Conservation (phyloP, 768 basidiomycete species). For the Serendipita sp. region DNA sequence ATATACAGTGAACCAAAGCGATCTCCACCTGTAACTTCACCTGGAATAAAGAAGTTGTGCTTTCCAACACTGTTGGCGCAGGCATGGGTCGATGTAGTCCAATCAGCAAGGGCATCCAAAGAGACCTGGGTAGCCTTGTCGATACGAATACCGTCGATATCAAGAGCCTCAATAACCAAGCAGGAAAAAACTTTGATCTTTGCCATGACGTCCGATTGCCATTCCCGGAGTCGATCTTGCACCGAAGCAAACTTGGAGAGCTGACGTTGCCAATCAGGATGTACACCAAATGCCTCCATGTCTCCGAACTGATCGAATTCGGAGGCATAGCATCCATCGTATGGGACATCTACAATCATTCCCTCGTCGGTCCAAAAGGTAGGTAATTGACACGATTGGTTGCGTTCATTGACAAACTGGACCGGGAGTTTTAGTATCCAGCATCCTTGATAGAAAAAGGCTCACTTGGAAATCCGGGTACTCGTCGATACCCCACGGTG, state of each 20-base stretch:
- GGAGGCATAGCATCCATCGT: slow-evolving; percentile 57
- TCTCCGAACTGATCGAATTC: slow-evolving; percentile 95
- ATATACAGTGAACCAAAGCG: slow-evolving; percentile 76
- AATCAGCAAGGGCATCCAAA: slow-evolving; percentile 58
- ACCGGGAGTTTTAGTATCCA: too few species aligned
- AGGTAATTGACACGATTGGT: slow-evolving; percentile 59
- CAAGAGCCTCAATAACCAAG: slow-evolving; percentile 73
- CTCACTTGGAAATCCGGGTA: slow-evolving; percentile 69
- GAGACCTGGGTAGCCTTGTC: slow-evolving; percentile 91
- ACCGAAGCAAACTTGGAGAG: slow-evolving; percentile 91
- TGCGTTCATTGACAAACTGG: slow-evolving; percentile 53
- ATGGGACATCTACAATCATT: slow-evolving; percentile 34
- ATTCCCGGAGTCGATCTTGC: slow-evolving; percentile 89
- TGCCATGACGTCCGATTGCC: slow-evolving; percentile 63
- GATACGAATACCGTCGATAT: slow-evolving; percentile 87
- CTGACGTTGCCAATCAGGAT: slow-evolving; percentile 87
- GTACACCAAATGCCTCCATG: slow-evolving; percentile 95
- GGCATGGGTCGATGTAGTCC: slow-evolving; percentile 55
- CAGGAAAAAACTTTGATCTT: slow-evolving; percentile 70
- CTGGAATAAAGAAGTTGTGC: slow-evolving; percentile 77
- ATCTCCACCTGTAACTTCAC: slow-evolving; percentile 91
- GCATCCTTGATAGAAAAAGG: slow-evolving; percentile 9
- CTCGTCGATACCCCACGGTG: slow-evolving; percentile 73
- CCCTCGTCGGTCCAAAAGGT: slow-evolving; percentile 71
- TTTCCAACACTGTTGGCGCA: slow-evolving; percentile 64